phyloP scores from a whole-genome alignment of 805 yeast genomes.

The Priceomyces castillae region DNA sequence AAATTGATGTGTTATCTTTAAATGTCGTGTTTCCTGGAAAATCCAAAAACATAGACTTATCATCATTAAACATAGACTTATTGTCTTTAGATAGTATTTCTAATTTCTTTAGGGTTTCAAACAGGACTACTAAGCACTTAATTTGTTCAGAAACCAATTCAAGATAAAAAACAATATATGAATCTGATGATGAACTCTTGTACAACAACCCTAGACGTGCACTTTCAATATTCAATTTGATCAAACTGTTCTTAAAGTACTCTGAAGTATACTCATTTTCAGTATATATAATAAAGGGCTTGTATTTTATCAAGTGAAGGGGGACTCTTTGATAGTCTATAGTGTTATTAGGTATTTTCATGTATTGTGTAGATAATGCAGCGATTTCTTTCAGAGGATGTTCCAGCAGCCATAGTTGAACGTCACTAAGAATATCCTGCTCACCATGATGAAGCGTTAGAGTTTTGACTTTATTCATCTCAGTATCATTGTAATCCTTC shows the following conservation, averaged over 20 bases:
- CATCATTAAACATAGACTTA: conserved; percentile 3
- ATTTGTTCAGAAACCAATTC: conserved; percentile 12
- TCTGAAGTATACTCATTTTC: conserved; percentile 12
- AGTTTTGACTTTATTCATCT: conserved; percentile 8
- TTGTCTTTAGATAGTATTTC: conserved; percentile 1
- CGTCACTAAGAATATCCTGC: conserved; percentile 12
- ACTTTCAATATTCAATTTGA: conserved; percentile 5
- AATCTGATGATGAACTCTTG: conserved; percentile 8
- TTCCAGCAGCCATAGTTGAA: conserved; percentile 21
- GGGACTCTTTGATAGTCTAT: conserved; percentile 24
- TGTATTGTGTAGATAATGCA: conserved; percentile 2
- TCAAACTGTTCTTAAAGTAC: conserved; percentile 21
- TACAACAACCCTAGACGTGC: conserved; percentile 19
- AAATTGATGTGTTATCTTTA: conserved; percentile 21
- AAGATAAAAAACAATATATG: conserved; percentile 23
- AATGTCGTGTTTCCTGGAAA: neutral
- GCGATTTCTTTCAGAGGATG: neutral
- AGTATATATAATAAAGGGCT: conserved; percentile 23
- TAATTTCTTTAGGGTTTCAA: conserved; percentile 13
- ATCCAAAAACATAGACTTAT: conserved; percentile 5
- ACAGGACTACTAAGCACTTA: conserved; percentile 19
- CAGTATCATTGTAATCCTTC: neutral
- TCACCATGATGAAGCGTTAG: conserved; percentile 7
- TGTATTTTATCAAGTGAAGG: conserved; percentile 18
- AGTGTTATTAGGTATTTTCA: conserved; percentile 8